phyloP scores from a whole-genome alignment of 768 basidiomycete species.

The Cyathus striatus region DNA sequence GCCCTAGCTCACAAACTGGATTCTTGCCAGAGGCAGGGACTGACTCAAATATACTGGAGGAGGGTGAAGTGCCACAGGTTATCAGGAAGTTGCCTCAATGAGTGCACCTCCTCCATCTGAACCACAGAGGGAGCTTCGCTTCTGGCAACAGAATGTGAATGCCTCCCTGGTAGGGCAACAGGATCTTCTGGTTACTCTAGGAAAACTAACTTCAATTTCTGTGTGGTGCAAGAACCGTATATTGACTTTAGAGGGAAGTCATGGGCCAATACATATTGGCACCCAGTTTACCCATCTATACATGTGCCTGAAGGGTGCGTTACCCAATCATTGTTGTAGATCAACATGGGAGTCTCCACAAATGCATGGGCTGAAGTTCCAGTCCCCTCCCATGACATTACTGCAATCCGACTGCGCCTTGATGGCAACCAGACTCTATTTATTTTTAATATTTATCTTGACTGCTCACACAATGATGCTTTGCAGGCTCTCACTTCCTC shows the following conservation, averaged over 20 bases:
- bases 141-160: no score
- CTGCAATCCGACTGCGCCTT: conserved; percentile 14
- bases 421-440: conserved; percentile 18
- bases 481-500: conserved; percentile 6
- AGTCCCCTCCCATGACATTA: conserved; percentile 16
- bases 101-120: no score
- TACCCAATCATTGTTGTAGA: conserved; percentile 11
- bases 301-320: neutral
- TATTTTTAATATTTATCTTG: conserved; percentile 30
- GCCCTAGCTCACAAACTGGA: no score
- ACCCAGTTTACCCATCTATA: conserved; percentile 7
- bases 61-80: no score
- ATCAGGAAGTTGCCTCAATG: no score
- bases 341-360: conserved; percentile 11
- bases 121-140: no score
- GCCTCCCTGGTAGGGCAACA: no score
- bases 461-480: conserved; percentile 16
- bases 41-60: no score
- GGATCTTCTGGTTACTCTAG: conserved; percentile 19
- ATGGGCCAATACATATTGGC: conserved; percentile 6
- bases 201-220: conserved; percentile 20
- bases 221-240: conserved; percentile 34
- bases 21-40: no score
- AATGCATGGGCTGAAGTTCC: conserved; percentile 15
- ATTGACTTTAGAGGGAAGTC: conserved; percentile 16